Evolutionary conservation across 495 filamentous ascomycete genomes (phyloP).

Genomic region (Lophiotrema nucula): DNA sequence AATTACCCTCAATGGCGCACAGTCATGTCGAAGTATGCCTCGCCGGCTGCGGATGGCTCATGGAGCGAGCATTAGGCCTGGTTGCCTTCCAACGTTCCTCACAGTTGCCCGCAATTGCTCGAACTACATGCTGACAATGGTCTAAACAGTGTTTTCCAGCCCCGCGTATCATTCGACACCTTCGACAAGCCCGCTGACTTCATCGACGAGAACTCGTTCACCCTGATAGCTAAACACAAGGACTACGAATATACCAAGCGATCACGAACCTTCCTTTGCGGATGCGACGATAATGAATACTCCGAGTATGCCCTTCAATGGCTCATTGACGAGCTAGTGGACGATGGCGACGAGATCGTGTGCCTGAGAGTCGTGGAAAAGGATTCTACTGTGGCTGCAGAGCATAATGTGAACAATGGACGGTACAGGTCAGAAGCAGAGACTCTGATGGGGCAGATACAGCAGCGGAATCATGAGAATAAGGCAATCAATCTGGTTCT

Average conservation of each 20-base stretch:
- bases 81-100: constrained; percentile 23
- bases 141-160: constrained; percentile 48
- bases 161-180: constrained; percentile 87
- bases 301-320: constrained; percentile 93
- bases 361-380: constrained; percentile 90
- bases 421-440: constrained; percentile 81
- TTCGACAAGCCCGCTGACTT: constrained; percentile 79
- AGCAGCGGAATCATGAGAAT: constrained; percentile 71
- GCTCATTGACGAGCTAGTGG: constrained; percentile 90
- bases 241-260: constrained; percentile 81
- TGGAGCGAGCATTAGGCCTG: constrained; percentile 21
- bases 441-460: constrained; percentile 61
- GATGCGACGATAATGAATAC: constrained; percentile 92
- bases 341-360: constrained; percentile 95
- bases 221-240: constrained; percentile 82
- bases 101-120: constrained; percentile 4
- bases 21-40: constrained; percentile 28
- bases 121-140: constrained; percentile 9
- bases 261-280: constrained; percentile 89
- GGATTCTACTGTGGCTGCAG: constrained; percentile 69
- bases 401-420: constrained; percentile 64
- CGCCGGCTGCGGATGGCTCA: constrained; percentile 24
- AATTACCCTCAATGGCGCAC: constrained; percentile 5
- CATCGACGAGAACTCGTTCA: constrained; percentile 52
- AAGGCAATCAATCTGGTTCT: constrained; percentile 84